Evolutionary conservation across 768 basidiomycete genomes (phyloP).

Genomic region (Amyloporia xantha): DNA sequence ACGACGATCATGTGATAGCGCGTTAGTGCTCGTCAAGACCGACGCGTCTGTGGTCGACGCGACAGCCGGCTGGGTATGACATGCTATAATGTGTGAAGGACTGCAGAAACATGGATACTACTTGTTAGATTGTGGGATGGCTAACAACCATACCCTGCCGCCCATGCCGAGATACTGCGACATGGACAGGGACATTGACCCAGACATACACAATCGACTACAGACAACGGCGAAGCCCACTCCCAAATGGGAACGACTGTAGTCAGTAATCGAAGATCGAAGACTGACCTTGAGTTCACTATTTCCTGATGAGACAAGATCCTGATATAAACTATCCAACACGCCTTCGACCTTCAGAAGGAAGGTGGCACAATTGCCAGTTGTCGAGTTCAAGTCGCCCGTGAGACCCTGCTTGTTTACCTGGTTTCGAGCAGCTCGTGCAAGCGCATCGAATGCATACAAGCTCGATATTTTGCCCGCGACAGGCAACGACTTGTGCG

Average conservation of each 20-base stretch:
- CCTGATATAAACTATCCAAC: constrained; percentile 82
- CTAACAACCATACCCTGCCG: too few species aligned
- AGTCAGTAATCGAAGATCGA: constrained; percentile 3
- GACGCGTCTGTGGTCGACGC: constrained; percentile 3
- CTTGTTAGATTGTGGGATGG: too few species aligned
- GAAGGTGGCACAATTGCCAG: constrained; percentile 77
- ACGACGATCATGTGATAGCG: constrained; percentile 14
- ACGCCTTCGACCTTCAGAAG: constrained; percentile 86
- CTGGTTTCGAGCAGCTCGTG: constrained; percentile 70
- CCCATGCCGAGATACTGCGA: not conserved
- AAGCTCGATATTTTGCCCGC: constrained; percentile 77
- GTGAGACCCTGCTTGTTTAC: constrained; percentile 58
- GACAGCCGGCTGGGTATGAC: not conserved
- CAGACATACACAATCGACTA: not conserved
- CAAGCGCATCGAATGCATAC: constrained; percentile 90
- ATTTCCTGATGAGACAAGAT: constrained; percentile 62
- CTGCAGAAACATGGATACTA: too few species aligned
- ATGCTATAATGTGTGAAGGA: not conserved
- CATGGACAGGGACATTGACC: too few species aligned
- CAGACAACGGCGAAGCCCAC: not conserved
- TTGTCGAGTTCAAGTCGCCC: constrained; percentile 46
- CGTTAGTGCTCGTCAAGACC: not conserved
- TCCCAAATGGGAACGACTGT: not conserved
- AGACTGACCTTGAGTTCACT: constrained; percentile 82
- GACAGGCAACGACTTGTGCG: constrained; percentile 71